Evolutionary conservation across 495 filamentous ascomycete genomes (phyloP).

Genomic region (Neurospora tetraspora): DNA sequence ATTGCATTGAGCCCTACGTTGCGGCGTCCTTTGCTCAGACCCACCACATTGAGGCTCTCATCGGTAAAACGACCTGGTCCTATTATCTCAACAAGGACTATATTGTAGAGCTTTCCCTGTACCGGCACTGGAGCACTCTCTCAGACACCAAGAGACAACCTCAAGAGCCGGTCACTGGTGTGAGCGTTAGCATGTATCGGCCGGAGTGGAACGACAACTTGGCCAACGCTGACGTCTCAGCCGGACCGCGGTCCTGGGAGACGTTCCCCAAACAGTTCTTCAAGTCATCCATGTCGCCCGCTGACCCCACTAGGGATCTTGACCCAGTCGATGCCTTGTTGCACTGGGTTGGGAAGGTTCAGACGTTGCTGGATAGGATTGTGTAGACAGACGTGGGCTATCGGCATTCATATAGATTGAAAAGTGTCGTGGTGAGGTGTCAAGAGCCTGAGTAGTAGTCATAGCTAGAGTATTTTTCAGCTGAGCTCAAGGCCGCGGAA

Average conservation of each 20-base stretch:
- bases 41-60: slow-evolving; percentile 1
- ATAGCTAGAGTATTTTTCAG: neutral
- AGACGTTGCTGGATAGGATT: slow-evolving; percentile 5
- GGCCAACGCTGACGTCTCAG: neutral
- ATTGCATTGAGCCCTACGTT: neutral
- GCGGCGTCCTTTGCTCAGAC: neutral
- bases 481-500: neutral
- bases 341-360: slow-evolving; percentile 12
- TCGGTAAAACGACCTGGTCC: slow-evolving; percentile 6
- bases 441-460: neutral
- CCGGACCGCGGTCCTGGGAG: slow-evolving; percentile 8
- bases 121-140: slow-evolving; percentile 1
- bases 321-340: slow-evolving; percentile 9
- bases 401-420: neutral
- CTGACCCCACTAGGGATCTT: neutral
- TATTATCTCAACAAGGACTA: slow-evolving; percentile 9
- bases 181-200: slow-evolving; percentile 2
- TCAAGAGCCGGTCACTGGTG: neutral
- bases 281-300: neutral
- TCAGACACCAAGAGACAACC: neutral
- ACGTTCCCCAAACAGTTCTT: slow-evolving; percentile 10
- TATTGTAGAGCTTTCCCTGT: slow-evolving; percentile 9
- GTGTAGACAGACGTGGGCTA: neutral
- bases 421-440: neutral
- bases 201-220: slow-evolving; percentile 13